phyloP scores from a whole-genome alignment of 441 rosid species.

The Populus hybrid region DNA sequence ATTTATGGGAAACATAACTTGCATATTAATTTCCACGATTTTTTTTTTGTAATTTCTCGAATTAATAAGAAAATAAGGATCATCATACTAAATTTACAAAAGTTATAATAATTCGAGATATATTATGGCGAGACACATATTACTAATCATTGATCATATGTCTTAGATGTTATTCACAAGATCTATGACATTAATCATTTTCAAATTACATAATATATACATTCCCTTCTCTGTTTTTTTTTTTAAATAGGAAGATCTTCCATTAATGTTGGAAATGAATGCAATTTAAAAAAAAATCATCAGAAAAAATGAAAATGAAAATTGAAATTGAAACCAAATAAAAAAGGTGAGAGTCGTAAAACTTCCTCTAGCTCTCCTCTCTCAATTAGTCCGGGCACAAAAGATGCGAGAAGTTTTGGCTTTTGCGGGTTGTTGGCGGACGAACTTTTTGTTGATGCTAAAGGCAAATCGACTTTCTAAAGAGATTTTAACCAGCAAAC shows the following conservation, averaged over 20 bases:
- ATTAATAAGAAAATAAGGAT: neutral
- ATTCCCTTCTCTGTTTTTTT: neutral
- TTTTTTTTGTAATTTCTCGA: neutral
- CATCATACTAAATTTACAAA: neutral
- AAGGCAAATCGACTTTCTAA: neutral
- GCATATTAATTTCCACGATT: neutral
- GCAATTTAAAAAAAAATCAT: neutral
- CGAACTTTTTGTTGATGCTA: neutral
- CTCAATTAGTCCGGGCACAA: neutral
- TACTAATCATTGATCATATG: too few relatives aligned
- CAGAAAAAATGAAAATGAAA: too few relatives aligned
- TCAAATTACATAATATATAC: neutral
- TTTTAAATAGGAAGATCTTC: neutral
- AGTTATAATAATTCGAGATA: neutral
- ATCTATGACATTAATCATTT: neutral
- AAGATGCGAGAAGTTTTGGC: neutral
- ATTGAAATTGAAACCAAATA: too few relatives aligned
- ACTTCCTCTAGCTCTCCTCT: neutral
- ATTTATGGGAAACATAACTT: too few relatives aligned
- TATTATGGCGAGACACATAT: too few relatives aligned
- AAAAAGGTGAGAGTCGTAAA: neutral
- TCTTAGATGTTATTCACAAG: neutral
- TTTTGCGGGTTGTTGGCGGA: neutral
- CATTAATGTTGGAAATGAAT: neutral
- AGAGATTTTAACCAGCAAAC: too few relatives aligned